These are phyloP conservation scores for Hericium coralloides DNA, from an alignment of 768 basidiomycete genomes.

Conservation along the genomic window DNA sequence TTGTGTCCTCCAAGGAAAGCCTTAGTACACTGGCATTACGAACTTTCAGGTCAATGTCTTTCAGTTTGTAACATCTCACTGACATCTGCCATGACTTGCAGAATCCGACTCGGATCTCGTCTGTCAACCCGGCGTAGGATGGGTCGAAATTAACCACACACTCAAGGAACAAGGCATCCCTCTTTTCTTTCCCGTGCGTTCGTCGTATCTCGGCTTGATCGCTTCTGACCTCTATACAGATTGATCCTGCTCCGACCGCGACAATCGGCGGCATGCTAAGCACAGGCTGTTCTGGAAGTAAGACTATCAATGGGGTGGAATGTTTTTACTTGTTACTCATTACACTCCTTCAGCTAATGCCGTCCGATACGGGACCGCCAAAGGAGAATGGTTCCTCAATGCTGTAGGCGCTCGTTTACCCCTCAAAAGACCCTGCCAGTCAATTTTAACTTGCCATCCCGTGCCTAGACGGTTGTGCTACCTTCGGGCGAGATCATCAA, in stretches of 20 bases:
- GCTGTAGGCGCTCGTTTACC: conserved; percentile 36
- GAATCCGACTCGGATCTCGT: conserved; percentile 66
- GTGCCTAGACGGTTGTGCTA: conserved; percentile 70
- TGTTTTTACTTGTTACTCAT: not conserved
- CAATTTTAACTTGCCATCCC: too few species aligned
- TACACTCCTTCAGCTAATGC: conserved; percentile 46
- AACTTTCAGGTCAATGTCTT: too few species aligned
- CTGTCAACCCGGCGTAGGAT: conserved; percentile 64
- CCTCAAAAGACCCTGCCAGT: not conserved
- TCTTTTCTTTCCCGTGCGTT: conserved; percentile 72
- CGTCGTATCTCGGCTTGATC: not conserved
- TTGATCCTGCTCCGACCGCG: conserved; percentile 71
- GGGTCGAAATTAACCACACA: conserved; percentile 65
- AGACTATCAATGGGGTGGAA: conserved; percentile 4
- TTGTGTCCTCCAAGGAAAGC: too few species aligned
- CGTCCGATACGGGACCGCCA: conserved; percentile 82
- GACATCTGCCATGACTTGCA: conserved; percentile 16
- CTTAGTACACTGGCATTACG: too few species aligned
- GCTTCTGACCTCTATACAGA: conserved; percentile 17
- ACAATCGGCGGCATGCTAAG: conserved; percentile 84
- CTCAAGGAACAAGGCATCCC: conserved; percentile 65
- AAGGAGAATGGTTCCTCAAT: conserved; percentile 87
- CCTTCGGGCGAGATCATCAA: conserved; percentile 88
- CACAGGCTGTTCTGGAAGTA: conserved; percentile 82
- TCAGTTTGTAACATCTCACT: too few species aligned